Evolutionary conservation across 768 basidiomycete species (phyloP).

Genomic region (Mycena sanguinolenta): DNA sequence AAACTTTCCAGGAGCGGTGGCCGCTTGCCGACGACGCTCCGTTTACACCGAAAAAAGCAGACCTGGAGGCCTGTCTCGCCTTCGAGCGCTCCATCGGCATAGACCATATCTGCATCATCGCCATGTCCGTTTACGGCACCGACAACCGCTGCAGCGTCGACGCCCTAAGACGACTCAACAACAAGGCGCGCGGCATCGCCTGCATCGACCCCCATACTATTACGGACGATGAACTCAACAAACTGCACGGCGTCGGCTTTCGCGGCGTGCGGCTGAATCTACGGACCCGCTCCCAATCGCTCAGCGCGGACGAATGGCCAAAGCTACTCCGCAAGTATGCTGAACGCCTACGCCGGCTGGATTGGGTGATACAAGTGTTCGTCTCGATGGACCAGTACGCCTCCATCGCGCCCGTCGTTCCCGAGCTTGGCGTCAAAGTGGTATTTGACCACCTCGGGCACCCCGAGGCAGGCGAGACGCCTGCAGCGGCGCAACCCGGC

Average conservation of each 20-base stretch:
- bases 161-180: slow-evolving; percentile 5
- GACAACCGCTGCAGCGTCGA: slow-evolving; percentile 10
- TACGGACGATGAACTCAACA: neutral
- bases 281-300: slow-evolving; percentile 1
- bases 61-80: slow-evolving; percentile 7
- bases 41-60: slow-evolving; percentile 6
- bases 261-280: slow-evolving; percentile 8
- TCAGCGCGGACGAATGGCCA: neutral
- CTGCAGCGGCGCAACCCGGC: slow-evolving; percentile 1
- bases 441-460: slow-evolving; percentile 11
- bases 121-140: slow-evolving; percentile 10
- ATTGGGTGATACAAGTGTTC: slow-evolving; percentile 11
- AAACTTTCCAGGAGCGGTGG: slow-evolving; percentile 9
- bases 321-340: slow-evolving; percentile 9
- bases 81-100: slow-evolving; percentile 10
- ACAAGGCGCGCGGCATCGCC: neutral
- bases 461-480: slow-evolving; percentile 5
- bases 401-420: slow-evolving; percentile 1
- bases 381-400: slow-evolving; percentile 7
- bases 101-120: slow-evolving; percentile 11
- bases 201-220: slow-evolving; percentile 9
- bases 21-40: slow-evolving; percentile 9
- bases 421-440: slow-evolving; percentile 8
- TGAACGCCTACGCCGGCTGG: slow-evolving; percentile 5
- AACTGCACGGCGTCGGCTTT: slow-evolving; percentile 5